These are phyloP conservation scores for Phaeophleospora eucalypticola DNA, from an alignment of 2,329 filamentous ascomycete species.

Conservation along the genomic window DNA sequence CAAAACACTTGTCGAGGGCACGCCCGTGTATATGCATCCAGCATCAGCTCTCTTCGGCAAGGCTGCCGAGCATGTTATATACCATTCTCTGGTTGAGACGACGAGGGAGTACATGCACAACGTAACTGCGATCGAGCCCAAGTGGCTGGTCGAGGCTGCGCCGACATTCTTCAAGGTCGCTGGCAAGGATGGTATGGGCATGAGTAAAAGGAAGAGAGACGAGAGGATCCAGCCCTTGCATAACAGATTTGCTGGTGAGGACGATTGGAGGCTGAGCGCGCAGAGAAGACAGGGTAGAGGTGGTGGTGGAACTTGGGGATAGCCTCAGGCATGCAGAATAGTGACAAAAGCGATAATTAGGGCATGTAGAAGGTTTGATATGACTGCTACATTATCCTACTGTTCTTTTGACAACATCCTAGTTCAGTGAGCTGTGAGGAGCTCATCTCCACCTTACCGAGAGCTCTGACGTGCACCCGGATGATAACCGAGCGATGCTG, in stretches of 20 bases:
- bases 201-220: conserved; percentile 88
- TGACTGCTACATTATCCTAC: no score
- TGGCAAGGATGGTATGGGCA: conserved; percentile 61
- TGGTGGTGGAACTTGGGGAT: conserved; percentile 93
- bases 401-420: no score
- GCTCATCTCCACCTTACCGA: no score
- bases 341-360: no score
- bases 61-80: conserved; percentile 93
- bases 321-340: no score
- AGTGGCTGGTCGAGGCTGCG: conserved; percentile 90
- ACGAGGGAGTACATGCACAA: conserved; percentile 98
- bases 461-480: no score
- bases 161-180: conserved; percentile 99
- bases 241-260: conserved; percentile 85
- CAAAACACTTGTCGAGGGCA: conserved; percentile 94
- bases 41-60: conserved; percentile 90
- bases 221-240: conserved; percentile 94
- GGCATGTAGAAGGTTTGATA: neutral
- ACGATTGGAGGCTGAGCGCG: conserved; percentile 90
- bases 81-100: conserved; percentile 84
- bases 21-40: conserved; percentile 91
- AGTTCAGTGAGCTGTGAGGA: no score
- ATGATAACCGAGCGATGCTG: no score
- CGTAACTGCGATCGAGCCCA: conserved; percentile 89
- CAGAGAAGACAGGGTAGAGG: conserved; percentile 81